Conservation (phyloP, 352 stramenopile species). For the Phytopythium mirpurense region DNA sequence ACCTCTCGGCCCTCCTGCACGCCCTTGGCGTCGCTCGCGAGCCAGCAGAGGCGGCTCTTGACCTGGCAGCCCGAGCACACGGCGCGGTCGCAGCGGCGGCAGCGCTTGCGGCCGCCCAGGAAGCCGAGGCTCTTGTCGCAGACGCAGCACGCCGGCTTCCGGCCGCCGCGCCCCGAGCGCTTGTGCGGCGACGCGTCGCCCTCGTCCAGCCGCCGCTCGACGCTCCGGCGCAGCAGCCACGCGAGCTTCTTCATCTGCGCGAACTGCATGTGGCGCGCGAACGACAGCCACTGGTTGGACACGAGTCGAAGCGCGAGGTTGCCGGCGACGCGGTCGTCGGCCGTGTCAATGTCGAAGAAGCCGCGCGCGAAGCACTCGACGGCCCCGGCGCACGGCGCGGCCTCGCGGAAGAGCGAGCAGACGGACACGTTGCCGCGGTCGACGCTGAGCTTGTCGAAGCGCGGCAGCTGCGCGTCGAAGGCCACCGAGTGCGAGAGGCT, state of each 20-base stretch:
- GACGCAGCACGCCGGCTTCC: constrained; percentile 15
- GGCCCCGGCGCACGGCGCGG: constrained; percentile 1
- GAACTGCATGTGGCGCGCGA: constrained; percentile 29
- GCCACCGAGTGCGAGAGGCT: constrained; percentile 38
- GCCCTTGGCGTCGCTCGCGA: constrained; percentile 20
- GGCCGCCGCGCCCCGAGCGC: constrained; percentile 2
- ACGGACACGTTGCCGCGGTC: constrained; percentile 37
- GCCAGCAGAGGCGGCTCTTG: constrained; percentile 26
- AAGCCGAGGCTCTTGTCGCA: constrained; percentile 30
- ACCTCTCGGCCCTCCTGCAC: constrained; percentile 23
- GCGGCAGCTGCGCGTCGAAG: constrained; percentile 28
- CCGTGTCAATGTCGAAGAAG: constrained; percentile 24
- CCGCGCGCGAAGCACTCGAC: constrained; percentile 28
- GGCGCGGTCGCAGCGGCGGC: constrained; percentile 23
- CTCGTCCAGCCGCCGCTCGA: constrained; percentile 7
- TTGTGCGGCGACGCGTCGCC: constrained; percentile 8
- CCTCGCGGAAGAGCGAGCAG: constrained; percentile 37
- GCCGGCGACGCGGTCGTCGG: constrained; percentile 12
- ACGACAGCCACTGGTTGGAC: constrained; percentile 23
- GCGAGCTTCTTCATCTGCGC: constrained; percentile 53
- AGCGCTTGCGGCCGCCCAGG: constrained; percentile 21
- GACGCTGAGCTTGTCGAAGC: constrained; percentile 32
- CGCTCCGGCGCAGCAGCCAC: constrained; percentile 21
- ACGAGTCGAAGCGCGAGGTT: constrained; percentile 28
- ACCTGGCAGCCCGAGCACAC: constrained; percentile 26